Conservation (phyloP, 306 rosid genomes). For the Psophocarpus tetragonolobus region DNA sequence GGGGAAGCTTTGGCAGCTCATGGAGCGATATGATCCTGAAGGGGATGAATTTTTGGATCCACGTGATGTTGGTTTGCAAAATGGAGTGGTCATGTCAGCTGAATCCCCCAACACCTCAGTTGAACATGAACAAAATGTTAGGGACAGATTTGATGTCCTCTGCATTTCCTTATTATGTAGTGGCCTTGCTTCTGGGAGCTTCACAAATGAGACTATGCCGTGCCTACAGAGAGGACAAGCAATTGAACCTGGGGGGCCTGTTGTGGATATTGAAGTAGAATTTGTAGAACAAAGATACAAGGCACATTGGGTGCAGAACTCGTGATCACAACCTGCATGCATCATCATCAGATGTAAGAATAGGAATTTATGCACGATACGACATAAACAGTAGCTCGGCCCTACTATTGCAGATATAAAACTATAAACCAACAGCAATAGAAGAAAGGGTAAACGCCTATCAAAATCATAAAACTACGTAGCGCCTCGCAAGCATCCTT, state of each 20-base stretch:
- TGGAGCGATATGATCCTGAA: slow-evolving; percentile 53
- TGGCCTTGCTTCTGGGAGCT: slow-evolving; percentile 59
- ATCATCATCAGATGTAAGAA: background rate
- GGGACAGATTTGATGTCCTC: slow-evolving; percentile 66
- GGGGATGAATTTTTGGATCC: slow-evolving; percentile 45
- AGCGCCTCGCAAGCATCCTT: background rate
- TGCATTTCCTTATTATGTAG: slow-evolving; percentile 43
- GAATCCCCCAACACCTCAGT: slow-evolving; percentile 52
- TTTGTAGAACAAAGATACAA: slow-evolving; percentile 89
- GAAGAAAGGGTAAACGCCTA: background rate
- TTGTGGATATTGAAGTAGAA: slow-evolving; percentile 39
- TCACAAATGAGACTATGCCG: slow-evolving; percentile 77
- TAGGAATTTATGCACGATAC: background rate
- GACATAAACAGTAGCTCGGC: background rate
- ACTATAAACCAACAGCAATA: background rate
- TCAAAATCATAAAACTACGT: background rate
- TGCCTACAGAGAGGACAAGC: slow-evolving; percentile 94
- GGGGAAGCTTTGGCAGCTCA: slow-evolving; percentile 69
- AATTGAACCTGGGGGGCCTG: slow-evolving; percentile 81
- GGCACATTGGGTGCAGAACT: slow-evolving; percentile 92
- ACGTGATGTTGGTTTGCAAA: slow-evolving; percentile 53
- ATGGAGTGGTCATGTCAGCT: slow-evolving; percentile 61
- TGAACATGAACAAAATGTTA: slow-evolving; percentile 69
- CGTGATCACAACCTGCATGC: slow-evolving; percentile 89
- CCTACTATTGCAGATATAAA: background rate